These are phyloP conservation scores for Microstegium vimineum DNA, from an alignment of 176 grass and related monocot genomes.

Conservation along the genomic window DNA sequence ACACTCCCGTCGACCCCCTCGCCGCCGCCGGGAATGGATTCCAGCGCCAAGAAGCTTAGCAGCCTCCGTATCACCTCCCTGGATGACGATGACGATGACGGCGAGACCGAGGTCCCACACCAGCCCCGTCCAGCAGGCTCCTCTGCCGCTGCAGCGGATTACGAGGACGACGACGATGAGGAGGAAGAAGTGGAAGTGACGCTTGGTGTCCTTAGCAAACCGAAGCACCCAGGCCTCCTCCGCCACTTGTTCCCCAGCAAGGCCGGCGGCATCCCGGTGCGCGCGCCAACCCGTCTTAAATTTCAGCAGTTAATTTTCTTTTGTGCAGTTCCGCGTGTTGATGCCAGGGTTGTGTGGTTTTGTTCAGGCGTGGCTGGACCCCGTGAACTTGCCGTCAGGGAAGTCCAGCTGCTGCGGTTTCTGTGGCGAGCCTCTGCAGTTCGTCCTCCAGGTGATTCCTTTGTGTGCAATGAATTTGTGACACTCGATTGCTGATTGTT, in stretches of 20 bases:
- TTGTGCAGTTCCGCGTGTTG: neutral
- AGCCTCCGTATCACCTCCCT: conserved; percentile 41
- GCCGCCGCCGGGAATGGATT: conserved; percentile 34
- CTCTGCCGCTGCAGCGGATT: neutral
- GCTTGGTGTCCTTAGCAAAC: conserved; percentile 62
- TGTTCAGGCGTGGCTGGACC: conserved; percentile 76
- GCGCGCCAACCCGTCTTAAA: neutral
- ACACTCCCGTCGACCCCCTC: neutral
- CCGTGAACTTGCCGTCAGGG: conserved; percentile 54
- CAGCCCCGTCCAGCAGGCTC: neutral
- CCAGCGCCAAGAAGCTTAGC: conserved; percentile 29
- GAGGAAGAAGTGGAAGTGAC: conserved; percentile 47
- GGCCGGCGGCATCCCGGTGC: conserved; percentile 63
- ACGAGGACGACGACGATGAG: conserved; percentile 42
- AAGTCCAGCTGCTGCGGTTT: conserved; percentile 57
- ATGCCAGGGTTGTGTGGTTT: neutral
- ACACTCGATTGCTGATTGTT: neutral
- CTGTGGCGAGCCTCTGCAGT: conserved; percentile 71
- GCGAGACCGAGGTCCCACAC: conserved; percentile 8
- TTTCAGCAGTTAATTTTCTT: neutral
- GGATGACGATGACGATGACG: conserved; percentile 44
- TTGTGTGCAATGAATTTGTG: neutral
- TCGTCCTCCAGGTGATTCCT: conserved; percentile 71
- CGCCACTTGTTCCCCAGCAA: conserved; percentile 83
- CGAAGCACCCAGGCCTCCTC: conserved; percentile 46